These are phyloP conservation scores for Kitagawia praeruptora DNA, from an alignment of 129 eudicot species.

Conservation along the genomic window DNA sequence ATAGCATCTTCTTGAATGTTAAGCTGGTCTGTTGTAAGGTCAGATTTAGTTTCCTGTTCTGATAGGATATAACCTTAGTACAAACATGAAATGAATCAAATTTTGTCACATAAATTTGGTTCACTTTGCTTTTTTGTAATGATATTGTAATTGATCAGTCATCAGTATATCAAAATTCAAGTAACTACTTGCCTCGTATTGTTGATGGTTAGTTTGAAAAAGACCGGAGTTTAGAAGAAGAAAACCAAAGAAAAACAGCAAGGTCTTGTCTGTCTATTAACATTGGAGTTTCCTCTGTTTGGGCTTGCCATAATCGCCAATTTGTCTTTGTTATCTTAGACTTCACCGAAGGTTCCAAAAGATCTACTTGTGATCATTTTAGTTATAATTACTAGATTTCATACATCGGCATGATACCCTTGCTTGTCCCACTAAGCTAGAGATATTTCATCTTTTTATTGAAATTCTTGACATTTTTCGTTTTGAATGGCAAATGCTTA, in stretches of 20 bases:
- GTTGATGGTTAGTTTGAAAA: no score
- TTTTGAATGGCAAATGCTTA: constrained; percentile 51
- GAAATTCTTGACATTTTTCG: neutral
- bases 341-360: constrained; percentile 1
- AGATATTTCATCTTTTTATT: neutral
- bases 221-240: neutral
- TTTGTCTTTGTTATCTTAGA: neutral
- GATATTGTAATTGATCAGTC: no score
- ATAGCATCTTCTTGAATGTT: neutral
- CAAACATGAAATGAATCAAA: no score
- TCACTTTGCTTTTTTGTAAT: no score
- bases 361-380: neutral
- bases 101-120: no score
- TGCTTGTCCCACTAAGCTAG: constrained; percentile 7
- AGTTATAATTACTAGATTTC: neutral
- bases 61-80: neutral
- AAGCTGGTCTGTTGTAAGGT: neutral
- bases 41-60: neutral
- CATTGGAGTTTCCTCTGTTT: constrained; percentile 16
- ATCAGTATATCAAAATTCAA: no score
- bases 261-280: neutral
- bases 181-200: no score
- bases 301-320: constrained; percentile 18
- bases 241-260: neutral
- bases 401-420: constrained; percentile 15